Evolutionary conservation across 2,329 filamentous ascomycete genomes (phyloP).

Genomic region (Exophiala lecanii-corni): DNA sequence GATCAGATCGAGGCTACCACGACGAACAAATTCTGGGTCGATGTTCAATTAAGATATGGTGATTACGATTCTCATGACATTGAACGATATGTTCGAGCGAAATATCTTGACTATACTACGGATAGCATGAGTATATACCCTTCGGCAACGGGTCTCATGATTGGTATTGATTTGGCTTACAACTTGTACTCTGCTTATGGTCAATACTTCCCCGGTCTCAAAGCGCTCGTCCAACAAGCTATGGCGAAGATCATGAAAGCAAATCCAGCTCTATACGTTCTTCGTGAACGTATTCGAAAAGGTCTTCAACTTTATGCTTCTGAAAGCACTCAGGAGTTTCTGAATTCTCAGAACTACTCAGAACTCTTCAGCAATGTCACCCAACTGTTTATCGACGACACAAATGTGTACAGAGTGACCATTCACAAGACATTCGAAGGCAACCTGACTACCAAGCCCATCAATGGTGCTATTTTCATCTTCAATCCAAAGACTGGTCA

Average conservation of each 20-base stretch:
- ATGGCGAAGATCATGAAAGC: conserved; percentile 99
- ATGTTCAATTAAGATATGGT: conserved; percentile 92
- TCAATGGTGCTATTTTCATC: conserved; percentile 99
- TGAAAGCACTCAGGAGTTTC: conserved; percentile 97
- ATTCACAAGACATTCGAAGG: conserved; percentile 99
- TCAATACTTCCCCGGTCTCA: conserved; percentile 96
- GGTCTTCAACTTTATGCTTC: conserved; percentile 96
- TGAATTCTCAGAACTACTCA: conserved; percentile 99
- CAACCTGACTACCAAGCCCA: conserved; percentile 97
- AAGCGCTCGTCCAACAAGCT: conserved; percentile 90
- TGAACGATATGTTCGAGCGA: conserved; percentile 92
- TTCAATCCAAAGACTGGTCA: conserved; percentile 99
- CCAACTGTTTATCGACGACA: conserved; percentile 97
- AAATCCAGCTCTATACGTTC: conserved; percentile 90
- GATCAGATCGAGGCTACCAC: conserved; percentile 89
- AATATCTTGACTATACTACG: conserved; percentile 97
- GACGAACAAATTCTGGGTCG: conserved; percentile 99
- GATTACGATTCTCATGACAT: conserved; percentile 99
- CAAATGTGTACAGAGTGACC: conserved; percentile 97
- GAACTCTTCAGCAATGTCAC: conserved; percentile 99
- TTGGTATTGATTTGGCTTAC: conserved; percentile 95
- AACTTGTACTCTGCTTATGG: conserved; percentile 98
- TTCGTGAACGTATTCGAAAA: conserved; percentile 96
- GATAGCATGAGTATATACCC: conserved; percentile 99
- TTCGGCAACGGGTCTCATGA: conserved; percentile 93